phyloP scores from a whole-genome alignment of 2,329 filamentous ascomycete genomes.

The Macrophomina pseudophaseolina region DNA sequence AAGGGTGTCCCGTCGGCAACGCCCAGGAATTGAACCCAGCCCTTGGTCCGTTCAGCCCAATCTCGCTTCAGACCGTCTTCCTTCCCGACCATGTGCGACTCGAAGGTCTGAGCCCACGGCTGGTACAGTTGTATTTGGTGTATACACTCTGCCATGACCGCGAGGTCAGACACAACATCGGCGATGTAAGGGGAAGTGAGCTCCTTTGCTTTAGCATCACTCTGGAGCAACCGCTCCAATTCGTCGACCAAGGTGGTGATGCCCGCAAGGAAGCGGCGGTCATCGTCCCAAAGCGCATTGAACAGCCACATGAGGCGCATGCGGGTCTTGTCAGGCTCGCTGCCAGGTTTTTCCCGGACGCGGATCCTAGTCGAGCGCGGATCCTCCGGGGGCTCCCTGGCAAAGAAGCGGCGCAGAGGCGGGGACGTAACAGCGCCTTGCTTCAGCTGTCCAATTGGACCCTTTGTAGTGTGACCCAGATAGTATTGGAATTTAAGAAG shows the following conservation, averaged over 20 bases:
- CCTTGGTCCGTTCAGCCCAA: conserved; percentile 14
- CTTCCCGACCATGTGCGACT: conserved; percentile 30
- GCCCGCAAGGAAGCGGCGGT: conserved; percentile 39
- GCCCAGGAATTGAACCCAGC: conserved; percentile 19
- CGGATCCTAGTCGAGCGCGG: conserved; percentile 34
- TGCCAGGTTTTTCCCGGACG: conserved; percentile 24
- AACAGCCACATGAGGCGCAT: conserved; percentile 47
- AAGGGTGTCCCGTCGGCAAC: conserved; percentile 17
- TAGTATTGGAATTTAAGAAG: conserved; percentile 50
- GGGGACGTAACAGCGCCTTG: conserved; percentile 48
- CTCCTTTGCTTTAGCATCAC: conserved; percentile 42
- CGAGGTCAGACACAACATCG: conserved; percentile 50
- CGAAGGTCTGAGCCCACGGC: conserved; percentile 55
- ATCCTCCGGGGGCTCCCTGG: conserved; percentile 34
- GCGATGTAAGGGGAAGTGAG: conserved; percentile 48
- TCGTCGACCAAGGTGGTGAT: conserved; percentile 54
- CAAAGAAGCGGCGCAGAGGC: conserved; percentile 45
- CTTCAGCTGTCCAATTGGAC: conserved; percentile 34
- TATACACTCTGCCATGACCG: conserved; percentile 52
- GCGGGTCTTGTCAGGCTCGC: conserved; percentile 29
- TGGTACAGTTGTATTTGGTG: conserved; percentile 55
- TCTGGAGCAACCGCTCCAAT: conserved; percentile 51
- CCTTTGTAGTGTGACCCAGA: conserved; percentile 42
- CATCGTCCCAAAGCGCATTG: conserved; percentile 46
- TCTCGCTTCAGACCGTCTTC: conserved; percentile 5